Evolutionary conservation across 768 basidiomycete species (phyloP), one percentile per base, ranked within the genome.

Genomic region (Lepiota brunneoincarnata): DNA sequence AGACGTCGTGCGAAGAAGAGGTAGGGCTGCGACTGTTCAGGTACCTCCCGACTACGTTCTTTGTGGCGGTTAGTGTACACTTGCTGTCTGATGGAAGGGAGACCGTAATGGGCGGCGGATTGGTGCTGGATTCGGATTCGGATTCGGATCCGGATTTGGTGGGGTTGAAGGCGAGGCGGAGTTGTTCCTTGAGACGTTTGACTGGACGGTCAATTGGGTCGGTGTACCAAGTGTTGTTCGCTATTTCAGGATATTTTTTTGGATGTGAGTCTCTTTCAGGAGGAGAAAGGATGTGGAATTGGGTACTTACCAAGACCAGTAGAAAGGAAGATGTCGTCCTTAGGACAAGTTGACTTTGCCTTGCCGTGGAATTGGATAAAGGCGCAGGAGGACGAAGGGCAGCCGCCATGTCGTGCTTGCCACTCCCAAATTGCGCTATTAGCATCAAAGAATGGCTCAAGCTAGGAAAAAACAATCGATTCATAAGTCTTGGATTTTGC

Each of bases 301-400:
- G 23, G 45, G 14, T 17, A 52, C 67, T 28, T 62, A 76, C 78
- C 73, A 11, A 79, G 67, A 26, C 78, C 78, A 15, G 69, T 66
- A 2, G 79, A 79, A 2, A 80, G 59, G 61, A 81, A 79, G 2
- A 76, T 65, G 1, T 70, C 67, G 46, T 78, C 77, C 0, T 49
- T 57, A 0, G 62, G 48, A 54, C 79, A 81, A 0, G 75, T 70
- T 15, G 59, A 61, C 3, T 59, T 28, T 0, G 61, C 70, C 63
- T 81, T 81, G 2, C 76, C 79, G 41, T 81, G 78, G 28, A 81
- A 57, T 49, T 81, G 78, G 18, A 79, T 67, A 43, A 73, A 79
- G 4, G 72, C 77, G 40, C 79, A 79, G 0, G 69, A 67, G 3
- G 64, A 49, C 0, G 69, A 54, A 0, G 71, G 69, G 53, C 77